Base-by-base conservation (phyloP, 2,329 filamentous ascomycete genomes). In the Ascochyta pisi region DNA sequence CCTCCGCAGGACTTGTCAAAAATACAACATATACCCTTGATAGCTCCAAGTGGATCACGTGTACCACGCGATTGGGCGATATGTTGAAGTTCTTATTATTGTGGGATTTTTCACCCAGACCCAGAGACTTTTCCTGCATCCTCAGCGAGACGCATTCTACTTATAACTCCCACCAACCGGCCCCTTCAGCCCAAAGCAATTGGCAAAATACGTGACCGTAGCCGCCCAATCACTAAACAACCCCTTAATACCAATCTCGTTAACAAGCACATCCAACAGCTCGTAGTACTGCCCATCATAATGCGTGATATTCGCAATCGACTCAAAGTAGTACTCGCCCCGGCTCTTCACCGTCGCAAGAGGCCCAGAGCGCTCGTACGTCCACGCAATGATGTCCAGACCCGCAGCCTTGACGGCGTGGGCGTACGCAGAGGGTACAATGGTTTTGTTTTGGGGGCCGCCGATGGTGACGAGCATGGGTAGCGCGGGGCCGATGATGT, bases 141-240 rank as follows among this genome's bases (percentile, higher is more conserved):
- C 9, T 13, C 29, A 31, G 12, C 13, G 2, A 4, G 10, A 13
- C 2, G 1, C 1, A 13, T 31, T 16, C 15, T 48, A 63, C 22
- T 50, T 51, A 39, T 61, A 65, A 16, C 58, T 63, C 7, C 61
- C 58, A 16, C 58, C 61, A 19, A 57, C 39, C 0, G 58, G 63
- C 2, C 67, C 61, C 48, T 62, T 56, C n/a, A 73, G 53, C 1
- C 75, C 81, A 58, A 89, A 85, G 73, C 87, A 90, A 66, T 89
- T 90, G 59, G 86, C 87, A 72, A 88, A 90, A 61, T 86, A 89
- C 0, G 85, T 87, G 7, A 84, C 81, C 0, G 86, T 88, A 5
- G 84, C 82, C 22, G 82, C 81, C 87, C 87, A 89, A 70, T 90
- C 87, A 4, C 82, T 83, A 63, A 90, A 89, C 50, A 89, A 77